Evolutionary conservation across 1,139 yeast genomes (phyloP).

Genomic region (Zhuliangozyma blackwelliae): DNA sequence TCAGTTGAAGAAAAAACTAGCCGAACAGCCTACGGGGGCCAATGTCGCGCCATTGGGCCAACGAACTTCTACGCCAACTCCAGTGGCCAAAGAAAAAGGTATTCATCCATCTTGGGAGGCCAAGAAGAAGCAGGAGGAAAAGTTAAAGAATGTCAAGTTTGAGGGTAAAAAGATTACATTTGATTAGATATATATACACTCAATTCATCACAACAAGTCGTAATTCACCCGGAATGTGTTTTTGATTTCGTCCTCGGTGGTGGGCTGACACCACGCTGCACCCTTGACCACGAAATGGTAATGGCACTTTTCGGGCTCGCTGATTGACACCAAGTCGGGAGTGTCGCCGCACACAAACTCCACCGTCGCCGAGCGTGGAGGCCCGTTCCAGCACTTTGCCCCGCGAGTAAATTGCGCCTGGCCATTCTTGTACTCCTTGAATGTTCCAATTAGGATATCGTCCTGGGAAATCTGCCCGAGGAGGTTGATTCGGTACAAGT

Average conservation of each 20-base stretch:
- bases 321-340: slow-evolving; percentile 55
- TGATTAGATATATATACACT: slow-evolving; percentile 24
- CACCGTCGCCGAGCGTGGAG: slow-evolving; percentile 66
- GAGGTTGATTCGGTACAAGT: slow-evolving; percentile 62
- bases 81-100: slow-evolving; percentile 12
- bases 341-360: slow-evolving; percentile 64
- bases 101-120: slow-evolving; percentile 98
- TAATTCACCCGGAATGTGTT: slow-evolving; percentile 26
- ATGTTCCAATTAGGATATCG: slow-evolving; percentile 56
- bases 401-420: slow-evolving; percentile 53
- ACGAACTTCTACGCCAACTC: slow-evolving; percentile 15
- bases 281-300: slow-evolving; percentile 60
- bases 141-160: slow-evolving; percentile 61
- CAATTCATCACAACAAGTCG: slow-evolving; percentile 15
- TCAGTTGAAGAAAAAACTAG: slow-evolving; percentile 46
- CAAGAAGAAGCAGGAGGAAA: slow-evolving; percentile 65
- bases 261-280: slow-evolving; percentile 64
- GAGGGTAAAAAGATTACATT: slow-evolving; percentile 82
- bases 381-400: slow-evolving; percentile 95
- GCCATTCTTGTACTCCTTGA: slow-evolving; percentile 31
- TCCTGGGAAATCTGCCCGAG: slow-evolving; percentile 57
- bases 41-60: slow-evolving; percentile 39
- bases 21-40: slow-evolving; percentile 33
- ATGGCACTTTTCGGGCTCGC: slow-evolving; percentile 88
- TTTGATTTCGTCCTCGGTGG: slow-evolving; percentile 27